phyloP scores from a whole-genome alignment of 306 rosid species.

The Gynostemma pentaphyllum region DNA sequence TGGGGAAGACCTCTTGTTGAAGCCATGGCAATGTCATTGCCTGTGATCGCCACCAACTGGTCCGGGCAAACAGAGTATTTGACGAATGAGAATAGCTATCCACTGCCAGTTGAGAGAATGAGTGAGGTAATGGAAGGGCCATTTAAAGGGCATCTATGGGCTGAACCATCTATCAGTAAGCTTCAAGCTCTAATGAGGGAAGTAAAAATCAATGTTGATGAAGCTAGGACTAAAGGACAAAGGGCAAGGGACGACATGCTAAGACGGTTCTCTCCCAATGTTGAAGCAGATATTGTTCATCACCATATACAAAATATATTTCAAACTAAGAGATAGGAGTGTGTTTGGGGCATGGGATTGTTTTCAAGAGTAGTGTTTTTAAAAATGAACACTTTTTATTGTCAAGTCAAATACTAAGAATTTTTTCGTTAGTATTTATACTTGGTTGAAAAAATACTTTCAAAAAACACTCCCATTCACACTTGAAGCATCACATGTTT shows the following conservation, averaged over 20 bases:
- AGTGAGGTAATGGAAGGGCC: slow-evolving; percentile 70
- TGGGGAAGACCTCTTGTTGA: slow-evolving; percentile 89
- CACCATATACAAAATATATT: slow-evolving; percentile 29
- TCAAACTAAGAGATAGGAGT: background rate
- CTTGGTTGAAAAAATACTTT: no score
- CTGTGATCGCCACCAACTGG: slow-evolving; percentile 74
- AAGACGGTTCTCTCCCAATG: slow-evolving; percentile 46
- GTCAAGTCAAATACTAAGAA: no score
- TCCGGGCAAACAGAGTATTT: slow-evolving; percentile 78
- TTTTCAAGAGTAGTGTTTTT: no score
- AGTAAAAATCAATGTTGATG: slow-evolving; percentile 30
- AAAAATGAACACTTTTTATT: no score
- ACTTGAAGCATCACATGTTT: background rate
- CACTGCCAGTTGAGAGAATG: slow-evolving; percentile 47
- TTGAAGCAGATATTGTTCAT: slow-evolving; percentile 43
- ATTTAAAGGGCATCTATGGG: slow-evolving; percentile 77
- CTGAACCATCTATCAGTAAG: slow-evolving; percentile 50
- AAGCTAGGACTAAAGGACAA: slow-evolving; percentile 49
- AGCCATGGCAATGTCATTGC: slow-evolving; percentile 85
- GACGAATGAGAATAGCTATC: slow-evolving; percentile 64
- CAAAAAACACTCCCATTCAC: no score
- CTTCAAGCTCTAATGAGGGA: slow-evolving; percentile 53
- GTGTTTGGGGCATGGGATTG: no score
- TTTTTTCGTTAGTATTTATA: no score
- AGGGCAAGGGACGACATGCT: slow-evolving; percentile 67